These are phyloP conservation scores for Luzula sylvatica DNA, from an alignment of 176 grass and related monocot species.

Conservation along the genomic window DNA sequence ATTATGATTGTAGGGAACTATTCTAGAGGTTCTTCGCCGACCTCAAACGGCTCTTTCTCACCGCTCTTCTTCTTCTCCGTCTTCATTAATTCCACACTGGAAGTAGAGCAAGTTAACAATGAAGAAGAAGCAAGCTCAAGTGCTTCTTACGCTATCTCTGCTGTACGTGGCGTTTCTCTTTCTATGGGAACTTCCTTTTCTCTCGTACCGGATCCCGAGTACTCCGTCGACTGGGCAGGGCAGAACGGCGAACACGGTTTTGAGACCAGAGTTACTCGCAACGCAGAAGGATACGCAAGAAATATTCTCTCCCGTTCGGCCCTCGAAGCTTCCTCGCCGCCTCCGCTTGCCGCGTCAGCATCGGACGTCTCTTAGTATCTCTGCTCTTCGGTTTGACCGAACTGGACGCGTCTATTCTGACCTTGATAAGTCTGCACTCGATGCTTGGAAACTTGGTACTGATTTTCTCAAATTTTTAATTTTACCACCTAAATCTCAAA, in stretches of 20 bases:
- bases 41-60: conserved; percentile 26
- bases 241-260: not conserved
- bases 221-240: not conserved
- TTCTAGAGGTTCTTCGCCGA: not conserved
- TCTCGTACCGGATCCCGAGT: not conserved
- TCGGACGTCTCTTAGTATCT: not conserved
- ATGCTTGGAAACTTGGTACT: conserved; percentile 30
- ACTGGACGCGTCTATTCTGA: conserved; percentile 9
- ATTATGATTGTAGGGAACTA: not conserved
- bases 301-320: conserved; percentile 21
- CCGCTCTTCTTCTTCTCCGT: not conserved
- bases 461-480: not conserved
- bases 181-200: conserved; percentile 34
- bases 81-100: not conserved
- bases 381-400: not conserved
- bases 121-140: conserved; percentile 16
- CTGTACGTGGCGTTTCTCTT: conserved; percentile 31
- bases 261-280: conserved; percentile 5
- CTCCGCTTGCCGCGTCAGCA: conserved; percentile 3
- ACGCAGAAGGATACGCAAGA: conserved; percentile 22
- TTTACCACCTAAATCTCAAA: not conserved
- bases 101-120: not conserved
- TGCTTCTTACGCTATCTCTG: conserved; percentile 17
- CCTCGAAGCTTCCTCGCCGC: conserved; percentile 21
- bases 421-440: conserved; percentile 29